Conservation (phyloP, 306 rosid genomes). For the Acacia crassicarpa region DNA sequence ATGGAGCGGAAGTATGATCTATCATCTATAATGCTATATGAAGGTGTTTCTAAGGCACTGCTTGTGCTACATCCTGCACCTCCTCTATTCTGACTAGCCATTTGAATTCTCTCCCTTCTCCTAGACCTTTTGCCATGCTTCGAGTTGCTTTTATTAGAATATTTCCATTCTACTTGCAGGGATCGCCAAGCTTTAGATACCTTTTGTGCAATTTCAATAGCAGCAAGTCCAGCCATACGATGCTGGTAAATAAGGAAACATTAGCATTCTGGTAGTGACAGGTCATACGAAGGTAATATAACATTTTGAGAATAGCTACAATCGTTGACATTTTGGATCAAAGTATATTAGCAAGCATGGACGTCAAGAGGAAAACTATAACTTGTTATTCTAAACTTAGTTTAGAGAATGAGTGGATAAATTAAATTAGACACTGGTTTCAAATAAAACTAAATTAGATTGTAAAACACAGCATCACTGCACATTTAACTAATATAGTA, state of each 20-base stretch:
- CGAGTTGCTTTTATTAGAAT: slow-evolving; percentile 63
- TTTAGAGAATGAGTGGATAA: slow-evolving; percentile 5
- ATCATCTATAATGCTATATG: slow-evolving; percentile 55
- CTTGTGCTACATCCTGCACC: slow-evolving; percentile 97
- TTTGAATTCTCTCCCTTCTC: slow-evolving; percentile 78
- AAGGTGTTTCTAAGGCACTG: slow-evolving; percentile 61
- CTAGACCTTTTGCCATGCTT: slow-evolving; percentile 76
- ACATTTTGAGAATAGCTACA: slow-evolving; percentile 17
- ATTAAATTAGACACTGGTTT: background rate
- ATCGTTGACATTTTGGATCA: background rate
- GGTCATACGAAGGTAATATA: slow-evolving; percentile 1
- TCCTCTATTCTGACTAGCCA: slow-evolving; percentile 90
- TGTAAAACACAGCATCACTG: background rate
- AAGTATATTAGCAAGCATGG: background rate
- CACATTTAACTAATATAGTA: background rate
- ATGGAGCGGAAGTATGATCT: slow-evolving; percentile 62
- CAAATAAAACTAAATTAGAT: background rate
- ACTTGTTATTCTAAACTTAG: slow-evolving; percentile 11
- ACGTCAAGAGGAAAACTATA: background rate
- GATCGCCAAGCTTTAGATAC: slow-evolving; percentile 95
- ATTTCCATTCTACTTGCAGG: slow-evolving; percentile 72
- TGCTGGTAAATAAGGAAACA: slow-evolving; percentile 66
- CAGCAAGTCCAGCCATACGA: slow-evolving; percentile 98
- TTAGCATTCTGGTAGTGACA: slow-evolving; percentile 10
- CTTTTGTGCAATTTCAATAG: slow-evolving; percentile 93